These are phyloP conservation scores for Myxozyma geophila DNA, from an alignment of 805 yeast species.

Conservation along the genomic window DNA sequence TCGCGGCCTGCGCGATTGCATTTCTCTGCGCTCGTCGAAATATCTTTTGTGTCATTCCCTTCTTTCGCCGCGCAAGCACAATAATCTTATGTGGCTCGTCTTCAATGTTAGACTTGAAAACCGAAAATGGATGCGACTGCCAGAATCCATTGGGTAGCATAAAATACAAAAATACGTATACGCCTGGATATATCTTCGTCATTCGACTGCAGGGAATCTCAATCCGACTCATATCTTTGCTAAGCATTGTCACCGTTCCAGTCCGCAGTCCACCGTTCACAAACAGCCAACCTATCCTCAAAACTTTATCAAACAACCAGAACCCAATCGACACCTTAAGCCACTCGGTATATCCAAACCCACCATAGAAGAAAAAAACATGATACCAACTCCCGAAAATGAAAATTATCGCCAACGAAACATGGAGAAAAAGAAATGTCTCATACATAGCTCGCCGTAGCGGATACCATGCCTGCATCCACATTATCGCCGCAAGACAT, in stretches of 20 bases:
- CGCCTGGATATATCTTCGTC: constrained; percentile 21
- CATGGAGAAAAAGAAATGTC: constrained; percentile 60
- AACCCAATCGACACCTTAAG: constrained; percentile 60
- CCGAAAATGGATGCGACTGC: constrained; percentile 28
- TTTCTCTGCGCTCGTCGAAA: neutral
- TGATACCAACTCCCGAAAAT: constrained; percentile 65
- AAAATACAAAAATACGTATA: constrained; percentile 21
- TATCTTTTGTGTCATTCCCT: constrained; percentile 11
- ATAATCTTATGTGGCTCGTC: constrained; percentile 2
- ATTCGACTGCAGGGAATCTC: neutral
- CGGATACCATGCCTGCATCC: constrained; percentile 55
- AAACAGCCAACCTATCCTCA: constrained; percentile 60
- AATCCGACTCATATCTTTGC: constrained; percentile 7
- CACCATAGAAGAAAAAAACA: constrained; percentile 36
- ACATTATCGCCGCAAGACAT: constrained; percentile 48
- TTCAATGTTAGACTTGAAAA: neutral
- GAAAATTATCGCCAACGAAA: constrained; percentile 58
- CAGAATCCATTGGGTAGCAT: constrained; percentile 5
- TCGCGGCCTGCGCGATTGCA: neutral
- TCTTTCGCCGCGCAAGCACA: neutral
- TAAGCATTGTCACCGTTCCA: neutral
- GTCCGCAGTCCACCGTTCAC: constrained; percentile 7
- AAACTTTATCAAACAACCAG: constrained; percentile 71
- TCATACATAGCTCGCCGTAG: constrained; percentile 64
- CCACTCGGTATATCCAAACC: constrained; percentile 57